phyloP scores from a whole-genome alignment of 1,284 basidiomycete species.

The Vanrija humicola region DNA sequence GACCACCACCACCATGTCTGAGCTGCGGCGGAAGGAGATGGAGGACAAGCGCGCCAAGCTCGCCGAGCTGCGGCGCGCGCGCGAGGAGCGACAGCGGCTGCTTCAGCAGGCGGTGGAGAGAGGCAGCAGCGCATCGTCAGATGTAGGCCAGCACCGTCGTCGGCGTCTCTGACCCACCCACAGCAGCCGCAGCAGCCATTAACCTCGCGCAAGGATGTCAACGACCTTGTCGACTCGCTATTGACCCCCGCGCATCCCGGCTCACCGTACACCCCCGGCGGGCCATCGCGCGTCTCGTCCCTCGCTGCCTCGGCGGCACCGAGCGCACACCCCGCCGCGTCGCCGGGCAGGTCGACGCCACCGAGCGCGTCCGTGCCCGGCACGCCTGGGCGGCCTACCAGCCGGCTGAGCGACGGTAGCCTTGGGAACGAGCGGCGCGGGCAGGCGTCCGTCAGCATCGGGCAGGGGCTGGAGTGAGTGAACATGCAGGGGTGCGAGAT shows the following conservation, averaged over 20 bases:
- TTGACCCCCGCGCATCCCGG: constrained; percentile 49
- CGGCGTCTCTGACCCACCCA: neutral
- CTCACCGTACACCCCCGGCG: constrained; percentile 3
- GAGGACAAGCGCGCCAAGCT: constrained; percentile 87
- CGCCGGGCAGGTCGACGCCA: constrained; percentile 7
- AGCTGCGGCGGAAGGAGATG: constrained; percentile 68
- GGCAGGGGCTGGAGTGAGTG: neutral
- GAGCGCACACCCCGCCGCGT: neutral
- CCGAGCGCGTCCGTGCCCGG: constrained; percentile 60
- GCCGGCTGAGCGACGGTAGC: constrained; percentile 47
- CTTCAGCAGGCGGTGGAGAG: constrained; percentile 27
- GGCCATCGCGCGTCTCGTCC: neutral
- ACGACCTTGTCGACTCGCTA: constrained; percentile 62
- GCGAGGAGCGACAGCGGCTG: constrained; percentile 41
- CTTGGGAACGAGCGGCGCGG: neutral
- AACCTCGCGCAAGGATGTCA: constrained; percentile 56
- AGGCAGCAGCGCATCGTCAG: too few relatives aligned
- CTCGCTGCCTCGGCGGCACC: neutral
- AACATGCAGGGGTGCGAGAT: neutral
- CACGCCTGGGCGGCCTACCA: constrained; percentile 56
- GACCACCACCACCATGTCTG: constrained; percentile 28
- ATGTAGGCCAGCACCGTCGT: too few relatives aligned
- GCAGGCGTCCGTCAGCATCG: neutral
- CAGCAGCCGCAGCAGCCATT: neutral
- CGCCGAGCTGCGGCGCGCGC: constrained; percentile 57